phyloP scores from a whole-genome alignment of 495 filamentous ascomycete genomes.

The Pyronema domesticum region DNA sequence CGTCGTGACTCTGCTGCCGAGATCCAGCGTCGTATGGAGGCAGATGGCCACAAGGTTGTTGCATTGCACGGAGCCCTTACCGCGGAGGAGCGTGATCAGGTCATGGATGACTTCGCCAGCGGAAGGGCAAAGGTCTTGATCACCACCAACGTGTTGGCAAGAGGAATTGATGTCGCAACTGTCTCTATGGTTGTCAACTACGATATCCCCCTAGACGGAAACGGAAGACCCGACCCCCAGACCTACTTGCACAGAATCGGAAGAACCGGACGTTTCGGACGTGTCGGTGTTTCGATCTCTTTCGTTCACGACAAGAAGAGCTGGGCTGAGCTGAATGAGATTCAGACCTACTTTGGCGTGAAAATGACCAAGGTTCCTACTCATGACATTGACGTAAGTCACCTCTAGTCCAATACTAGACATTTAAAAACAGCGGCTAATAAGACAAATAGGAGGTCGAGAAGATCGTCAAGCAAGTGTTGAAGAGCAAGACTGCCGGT shows the following conservation, averaged over 20 bases:
- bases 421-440: background rate
- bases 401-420: background rate
- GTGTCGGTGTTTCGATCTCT: constrained; percentile 80
- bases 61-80: constrained; percentile 72
- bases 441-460: constrained; percentile 15
- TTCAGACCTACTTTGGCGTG: constrained; percentile 34
- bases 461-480: constrained; percentile 13
- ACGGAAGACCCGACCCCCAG: constrained; percentile 51
- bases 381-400: constrained; percentile 19
- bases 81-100: constrained; percentile 45
- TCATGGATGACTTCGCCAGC: constrained; percentile 73
- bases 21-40: constrained; percentile 66
- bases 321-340: constrained; percentile 55
- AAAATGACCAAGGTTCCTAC: constrained; percentile 18
- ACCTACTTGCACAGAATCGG: constrained; percentile 98
- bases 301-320: constrained; percentile 67
- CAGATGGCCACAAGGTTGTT: constrained; percentile 85
- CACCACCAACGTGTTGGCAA: constrained; percentile 87
- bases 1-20: constrained; percentile 59
- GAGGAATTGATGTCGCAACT: constrained; percentile 93
- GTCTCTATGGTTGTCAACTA: constrained; percentile 98
- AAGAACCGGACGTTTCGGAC: constrained; percentile 88
- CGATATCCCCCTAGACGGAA: constrained; percentile 39
- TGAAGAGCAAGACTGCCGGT: constrained; percentile 15
- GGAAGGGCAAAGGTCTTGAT: constrained; percentile 88